Evolutionary conservation across 148 eudicot species (phyloP), one percentile per base, ranked within the genome.

Genomic region (Hydrangea macrophylla): DNA sequence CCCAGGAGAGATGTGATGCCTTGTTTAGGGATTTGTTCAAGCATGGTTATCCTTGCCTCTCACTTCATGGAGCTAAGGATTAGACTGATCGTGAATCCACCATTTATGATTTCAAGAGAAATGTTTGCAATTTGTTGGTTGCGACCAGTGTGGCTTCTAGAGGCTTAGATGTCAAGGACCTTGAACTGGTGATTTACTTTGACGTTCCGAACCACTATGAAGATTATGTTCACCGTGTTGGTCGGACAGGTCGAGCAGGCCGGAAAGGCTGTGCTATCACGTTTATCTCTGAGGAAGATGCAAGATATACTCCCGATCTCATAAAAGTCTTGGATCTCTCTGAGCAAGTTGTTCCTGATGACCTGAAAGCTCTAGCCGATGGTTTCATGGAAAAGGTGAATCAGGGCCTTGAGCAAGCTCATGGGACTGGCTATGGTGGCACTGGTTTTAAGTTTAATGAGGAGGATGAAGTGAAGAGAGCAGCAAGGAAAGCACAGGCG

Each of bases 71-170:
- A 64, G n/a, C n/a, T n/a, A n/a, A n/a, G n/a, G n/a, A n/a, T n/a
- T n/a, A n/a, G n/a, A n/a, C n/a, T n/a, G n/a, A n/a, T n/a, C n/a
- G n/a, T n/a, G n/a, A n/a, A n/a, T n/a, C n/a, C n/a, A n/a, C n/a
- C n/a, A n/a, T n/a, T 31, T 73, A 89, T 23, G 92, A 87, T 75
- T 87, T 87, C 42, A 87, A 87, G 72, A 81, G 83, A 56, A 83
- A 87, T 69, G 89, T 87, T n/a, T 87, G 92, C 80, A 87, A 77
- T 40, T 67, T 87, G 69, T 71, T 87, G 81, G 77, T 87, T 55
- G 89, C 92, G 3, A 87, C 92, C 22, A 87, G 92, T 66, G 27
- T 87, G 64, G 92, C 92, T 62, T 85, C 92, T n/a, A 80, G 92
- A 69, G 92, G 92, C 68, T 76, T 87, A 20, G 92, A 87, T 77